Conservation (phyloP, 805 yeast species). For the Lachancea cidri region DNA sequence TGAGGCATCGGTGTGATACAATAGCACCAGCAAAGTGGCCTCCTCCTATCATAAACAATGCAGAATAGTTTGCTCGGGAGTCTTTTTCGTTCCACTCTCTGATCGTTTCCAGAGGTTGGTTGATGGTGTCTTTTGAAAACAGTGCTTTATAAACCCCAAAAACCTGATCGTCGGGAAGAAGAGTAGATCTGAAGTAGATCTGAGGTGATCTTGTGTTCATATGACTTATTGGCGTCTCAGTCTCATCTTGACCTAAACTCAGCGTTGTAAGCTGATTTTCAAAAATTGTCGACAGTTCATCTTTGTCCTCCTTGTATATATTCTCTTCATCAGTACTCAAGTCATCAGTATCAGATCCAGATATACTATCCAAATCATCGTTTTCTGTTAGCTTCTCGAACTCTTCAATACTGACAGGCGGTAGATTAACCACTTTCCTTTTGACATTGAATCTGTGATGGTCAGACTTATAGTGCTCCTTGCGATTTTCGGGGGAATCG, state of each 20-base stretch:
- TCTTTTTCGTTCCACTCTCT: slow-evolving; percentile 33
- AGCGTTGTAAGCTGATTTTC: slow-evolving; percentile 20
- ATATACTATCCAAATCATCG: slow-evolving; percentile 50
- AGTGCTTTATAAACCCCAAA: slow-evolving; percentile 66
- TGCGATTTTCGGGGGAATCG: slow-evolving; percentile 15
- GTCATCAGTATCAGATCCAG: slow-evolving; percentile 48
- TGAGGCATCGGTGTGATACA: slow-evolving; percentile 61
- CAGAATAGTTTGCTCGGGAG: slow-evolving; percentile 44
- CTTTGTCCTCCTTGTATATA: slow-evolving; percentile 21
- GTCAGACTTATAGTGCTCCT: slow-evolving; percentile 53
- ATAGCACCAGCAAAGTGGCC: slow-evolving; percentile 98
- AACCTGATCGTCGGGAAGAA: slow-evolving; percentile 42
- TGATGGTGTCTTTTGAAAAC: slow-evolving; percentile 40
- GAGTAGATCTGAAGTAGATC: slow-evolving; percentile 49
- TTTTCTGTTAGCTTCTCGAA: slow-evolving; percentile 43
- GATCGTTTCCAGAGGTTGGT: slow-evolving; percentile 49
- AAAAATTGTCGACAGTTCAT: slow-evolving; percentile 24
- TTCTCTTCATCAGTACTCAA: slow-evolving; percentile 27
- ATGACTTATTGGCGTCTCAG: slow-evolving; percentile 41
- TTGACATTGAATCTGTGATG: slow-evolving; percentile 56
- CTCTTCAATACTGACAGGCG: slow-evolving; percentile 48
- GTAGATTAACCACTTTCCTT: slow-evolving; percentile 42
- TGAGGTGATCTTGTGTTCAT: slow-evolving; percentile 68
- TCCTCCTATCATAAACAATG: slow-evolving; percentile 90
- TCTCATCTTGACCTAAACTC: slow-evolving; percentile 24